Conservation (phyloP, 192 early-diverging fungal genomes). For the Radiomyces spectabilis region DNA sequence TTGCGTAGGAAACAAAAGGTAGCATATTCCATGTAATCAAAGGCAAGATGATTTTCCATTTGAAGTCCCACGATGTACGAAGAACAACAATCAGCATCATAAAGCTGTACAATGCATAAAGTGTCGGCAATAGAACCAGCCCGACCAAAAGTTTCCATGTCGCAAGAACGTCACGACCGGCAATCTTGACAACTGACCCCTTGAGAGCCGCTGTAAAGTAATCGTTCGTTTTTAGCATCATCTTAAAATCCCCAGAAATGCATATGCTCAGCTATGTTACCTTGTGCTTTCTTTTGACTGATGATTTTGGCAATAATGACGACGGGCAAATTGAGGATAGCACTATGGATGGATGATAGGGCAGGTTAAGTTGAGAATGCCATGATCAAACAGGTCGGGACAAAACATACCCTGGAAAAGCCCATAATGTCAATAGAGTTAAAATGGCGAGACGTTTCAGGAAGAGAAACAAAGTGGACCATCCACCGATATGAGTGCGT, state of each 20-base stretch:
- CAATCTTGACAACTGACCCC: constrained; percentile 88
- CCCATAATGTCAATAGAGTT: constrained; percentile 61
- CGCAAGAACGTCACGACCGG: constrained; percentile 89
- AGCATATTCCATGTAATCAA: constrained; percentile 40
- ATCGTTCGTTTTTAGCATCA: too few relatives aligned
- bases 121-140: constrained; percentile 63
- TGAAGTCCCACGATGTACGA: constrained; percentile 17
- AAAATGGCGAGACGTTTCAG: constrained; percentile 63
- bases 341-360: constrained; percentile 18
- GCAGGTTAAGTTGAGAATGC: background rate
- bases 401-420: constrained; percentile 73
- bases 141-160: constrained; percentile 91
- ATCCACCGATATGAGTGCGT: constrained; percentile 61
- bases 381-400: background rate
- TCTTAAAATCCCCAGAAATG: too few relatives aligned
- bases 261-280: too few relatives aligned
- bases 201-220: constrained; percentile 71
- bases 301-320: constrained; percentile 47
- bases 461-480: constrained; percentile 59
- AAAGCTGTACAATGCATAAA: constrained; percentile 66
- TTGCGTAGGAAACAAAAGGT: constrained; percentile 63
- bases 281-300: constrained; percentile 45
- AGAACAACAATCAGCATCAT: constrained; percentile 43
- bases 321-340: constrained; percentile 47
- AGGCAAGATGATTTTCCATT: constrained; percentile 38